Conservation (phyloP, 768 basidiomycete genomes). For the Mycena rebaudengoi region DNA sequence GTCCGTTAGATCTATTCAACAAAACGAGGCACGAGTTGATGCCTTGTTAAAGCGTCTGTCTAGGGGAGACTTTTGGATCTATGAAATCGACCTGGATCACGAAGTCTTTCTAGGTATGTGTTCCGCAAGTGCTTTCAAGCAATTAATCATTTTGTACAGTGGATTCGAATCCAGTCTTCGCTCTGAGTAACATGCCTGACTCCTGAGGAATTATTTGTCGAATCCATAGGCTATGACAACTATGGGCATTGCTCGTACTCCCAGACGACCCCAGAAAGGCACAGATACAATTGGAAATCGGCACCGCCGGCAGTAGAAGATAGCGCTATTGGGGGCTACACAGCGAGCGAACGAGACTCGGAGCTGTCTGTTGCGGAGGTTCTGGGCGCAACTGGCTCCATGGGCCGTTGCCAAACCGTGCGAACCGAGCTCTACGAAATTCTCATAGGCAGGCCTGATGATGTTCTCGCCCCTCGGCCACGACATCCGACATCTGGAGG, state of each 20-base stretch:
- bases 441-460: slow-evolving; percentile 22
- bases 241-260: slow-evolving; percentile 26
- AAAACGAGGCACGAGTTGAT: no score
- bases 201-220: slow-evolving; percentile 13
- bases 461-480: neutral
- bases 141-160: no score
- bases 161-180: slow-evolving; percentile 27
- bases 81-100: slow-evolving; percentile 39
- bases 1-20: no score
- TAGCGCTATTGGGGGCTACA: slow-evolving; percentile 13
- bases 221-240: slow-evolving; percentile 24
- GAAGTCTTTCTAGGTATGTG: slow-evolving; percentile 33
- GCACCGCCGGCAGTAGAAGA: slow-evolving; percentile 21
- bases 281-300: slow-evolving; percentile 30
- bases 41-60: no score
- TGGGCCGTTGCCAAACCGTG: slow-evolving; percentile 7
- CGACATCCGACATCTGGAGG: slow-evolving; percentile 17
- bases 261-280: slow-evolving; percentile 17
- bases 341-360: neutral
- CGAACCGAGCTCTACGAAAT: slow-evolving; percentile 28
- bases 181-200: slow-evolving; percentile 24
- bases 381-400: neutral
- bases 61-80: slow-evolving; percentile 41
- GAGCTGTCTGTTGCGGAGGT: slow-evolving; percentile 2
- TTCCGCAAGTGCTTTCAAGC: slow-evolving; percentile 1